These are phyloP conservation scores for Fusarium sp. DNA, from an alignment of 2,329 filamentous ascomycete species.

Conservation along the genomic window DNA sequence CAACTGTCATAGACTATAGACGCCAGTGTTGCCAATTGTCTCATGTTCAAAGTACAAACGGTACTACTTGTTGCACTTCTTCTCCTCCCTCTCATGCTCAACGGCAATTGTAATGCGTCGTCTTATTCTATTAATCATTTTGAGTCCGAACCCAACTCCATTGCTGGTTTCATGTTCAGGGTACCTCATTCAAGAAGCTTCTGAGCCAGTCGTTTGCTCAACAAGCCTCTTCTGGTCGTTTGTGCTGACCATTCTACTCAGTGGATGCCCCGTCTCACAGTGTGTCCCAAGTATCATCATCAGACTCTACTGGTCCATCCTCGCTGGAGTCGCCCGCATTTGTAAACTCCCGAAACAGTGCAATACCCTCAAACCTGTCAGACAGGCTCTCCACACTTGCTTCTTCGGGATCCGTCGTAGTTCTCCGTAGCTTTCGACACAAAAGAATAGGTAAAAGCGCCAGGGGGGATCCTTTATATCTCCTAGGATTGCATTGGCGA, in stretches of 20 bases:
- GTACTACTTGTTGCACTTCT: not conserved
- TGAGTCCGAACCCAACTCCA: not conserved
- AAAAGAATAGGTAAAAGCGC: conserved; percentile 50
- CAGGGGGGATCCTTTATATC: conserved; percentile 43
- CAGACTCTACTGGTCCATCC: conserved; percentile 21
- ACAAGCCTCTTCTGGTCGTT: not conserved
- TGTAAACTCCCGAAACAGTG: conserved; percentile 47
- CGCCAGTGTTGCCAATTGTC: not conserved
- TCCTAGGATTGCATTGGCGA: conserved; percentile 50
- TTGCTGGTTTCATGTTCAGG: not conserved
- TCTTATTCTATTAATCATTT: not conserved
- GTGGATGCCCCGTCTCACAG: not conserved
- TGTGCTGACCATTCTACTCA: not conserved
- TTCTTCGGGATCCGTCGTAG: conserved; percentile 46
- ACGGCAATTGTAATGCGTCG: not conserved
- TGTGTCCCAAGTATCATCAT: conserved; percentile 7
- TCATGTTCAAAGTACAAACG: not conserved
- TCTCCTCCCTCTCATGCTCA: not conserved
- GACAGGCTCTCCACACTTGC: conserved; percentile 49
- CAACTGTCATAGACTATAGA: not conserved
- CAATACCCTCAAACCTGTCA: conserved; percentile 46
- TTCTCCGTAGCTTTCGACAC: conserved; percentile 51
- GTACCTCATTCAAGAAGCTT: not conserved
- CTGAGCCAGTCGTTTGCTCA: not conserved
- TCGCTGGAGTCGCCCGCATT: not conserved